Percentiles rank a stretch among this genome's conserved stretches.
These are phyloP conservation scores for Porphyrellus cyaneotinctus DNA, from an alignment of 768 basidiomycete species.

Conservation along the genomic window DNA sequence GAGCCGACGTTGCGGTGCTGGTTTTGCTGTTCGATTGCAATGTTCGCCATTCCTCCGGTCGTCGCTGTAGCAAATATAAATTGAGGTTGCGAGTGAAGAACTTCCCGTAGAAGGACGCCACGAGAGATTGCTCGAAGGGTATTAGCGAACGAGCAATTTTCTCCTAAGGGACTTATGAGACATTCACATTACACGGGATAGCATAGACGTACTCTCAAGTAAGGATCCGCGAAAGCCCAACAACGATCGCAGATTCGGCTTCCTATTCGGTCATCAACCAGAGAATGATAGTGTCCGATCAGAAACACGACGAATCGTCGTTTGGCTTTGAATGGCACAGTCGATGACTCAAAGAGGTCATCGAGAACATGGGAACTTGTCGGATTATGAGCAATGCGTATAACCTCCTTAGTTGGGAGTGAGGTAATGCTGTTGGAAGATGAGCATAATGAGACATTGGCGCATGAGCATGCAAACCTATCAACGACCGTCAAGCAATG, in stretches of 20 bases:
- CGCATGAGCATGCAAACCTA: conserved; percentile 44
- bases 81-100: conserved; percentile 81
- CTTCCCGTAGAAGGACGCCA: conserved; percentile 79
- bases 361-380: conserved; percentile 81
- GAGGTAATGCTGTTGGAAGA: conserved; percentile 47
- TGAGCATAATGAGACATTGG: conserved; percentile 4
- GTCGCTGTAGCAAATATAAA: conserved; percentile 69
- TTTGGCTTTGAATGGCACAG: conserved; percentile 60
- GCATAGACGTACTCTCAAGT: conserved; percentile 63
- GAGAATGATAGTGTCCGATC: conserved; percentile 70
- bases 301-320: conserved; percentile 70
- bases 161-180: conserved; percentile 49
- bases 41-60: conserved; percentile 82
- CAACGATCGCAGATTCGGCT: conserved; percentile 88
- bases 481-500: conserved; percentile 65
- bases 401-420: conserved; percentile 54
- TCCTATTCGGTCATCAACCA: conserved; percentile 89
- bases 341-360: conserved; percentile 62
- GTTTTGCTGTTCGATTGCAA: conserved; percentile 49
- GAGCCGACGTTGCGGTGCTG: conserved; percentile 9
- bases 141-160: conserved; percentile 85
- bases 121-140: conserved; percentile 64
- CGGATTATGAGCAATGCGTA: conserved; percentile 57
- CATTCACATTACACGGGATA: background rate
- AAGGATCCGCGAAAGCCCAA: conserved; percentile 90